Conservation (phyloP, 495 filamentous ascomycete species). For the Penicillium paxilli region DNA sequence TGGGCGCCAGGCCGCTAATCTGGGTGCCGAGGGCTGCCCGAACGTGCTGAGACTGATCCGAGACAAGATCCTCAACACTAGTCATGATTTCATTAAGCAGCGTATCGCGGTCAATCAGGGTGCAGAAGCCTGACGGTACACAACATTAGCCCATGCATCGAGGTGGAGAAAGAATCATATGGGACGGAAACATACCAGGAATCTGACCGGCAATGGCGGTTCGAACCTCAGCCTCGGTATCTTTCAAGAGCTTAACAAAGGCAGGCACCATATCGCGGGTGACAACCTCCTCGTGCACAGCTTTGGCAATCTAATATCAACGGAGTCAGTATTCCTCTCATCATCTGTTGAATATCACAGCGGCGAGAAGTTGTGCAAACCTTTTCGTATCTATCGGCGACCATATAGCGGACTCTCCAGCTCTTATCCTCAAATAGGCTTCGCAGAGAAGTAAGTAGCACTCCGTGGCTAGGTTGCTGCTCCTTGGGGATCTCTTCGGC, state of each 20-base stretch:
- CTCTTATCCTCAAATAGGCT: conserved; percentile 97
- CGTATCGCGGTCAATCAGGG: conserved; percentile 77
- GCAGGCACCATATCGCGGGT: conserved; percentile 91
- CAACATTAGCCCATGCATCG: conserved; percentile 18
- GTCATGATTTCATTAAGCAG: conserved; percentile 97
- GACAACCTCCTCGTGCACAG: conserved; percentile 96
- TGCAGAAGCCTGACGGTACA: conserved; percentile 83
- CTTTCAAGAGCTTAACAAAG: conserved; percentile 96
- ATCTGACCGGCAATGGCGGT: conserved; percentile 98
- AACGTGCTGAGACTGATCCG: conserved; percentile 94
- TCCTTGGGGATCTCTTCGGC: conserved; percentile 98
- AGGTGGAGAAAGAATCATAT: not conserved
- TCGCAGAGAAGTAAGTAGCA: conserved; percentile 84
- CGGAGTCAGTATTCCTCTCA: conserved; percentile 13
- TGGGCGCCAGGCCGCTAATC: conserved; percentile 94
- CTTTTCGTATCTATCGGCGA: conserved; percentile 98
- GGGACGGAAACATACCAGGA: conserved; percentile 59
- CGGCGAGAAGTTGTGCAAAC: conserved; percentile 37
- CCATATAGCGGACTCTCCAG: conserved; percentile 99
- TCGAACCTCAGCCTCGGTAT: conserved; percentile 94
- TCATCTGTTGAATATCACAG: not conserved
- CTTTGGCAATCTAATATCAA: conserved; percentile 79
- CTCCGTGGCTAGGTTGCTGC: conserved; percentile 93
- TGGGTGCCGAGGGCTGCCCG: conserved; percentile 93
- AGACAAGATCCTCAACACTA: conserved; percentile 91